A percentile compares a stretch with the other conserved stretches of the same genome.
Evolutionary conservation across 2,329 filamentous ascomycete genomes (phyloP).

Genomic region (Botrytis fragariae): DNA sequence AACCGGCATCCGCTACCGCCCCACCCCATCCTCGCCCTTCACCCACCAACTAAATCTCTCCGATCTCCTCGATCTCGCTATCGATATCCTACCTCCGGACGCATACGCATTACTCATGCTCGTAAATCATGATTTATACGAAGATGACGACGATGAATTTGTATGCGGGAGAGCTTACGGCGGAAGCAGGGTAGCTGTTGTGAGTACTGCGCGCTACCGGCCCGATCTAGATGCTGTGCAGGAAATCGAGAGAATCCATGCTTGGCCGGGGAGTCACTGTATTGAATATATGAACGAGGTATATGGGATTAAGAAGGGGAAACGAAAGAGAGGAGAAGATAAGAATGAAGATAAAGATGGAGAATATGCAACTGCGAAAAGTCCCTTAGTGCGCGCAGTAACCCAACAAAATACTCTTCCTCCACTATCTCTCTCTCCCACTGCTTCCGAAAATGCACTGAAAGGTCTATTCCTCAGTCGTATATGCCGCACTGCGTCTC

Average conservation of each 20-base stretch:
- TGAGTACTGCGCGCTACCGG: conserved; percentile 61
- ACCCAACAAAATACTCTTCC: conserved; percentile 27
- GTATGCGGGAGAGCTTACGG: conserved; percentile 66
- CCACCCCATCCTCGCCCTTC: conserved; percentile 26
- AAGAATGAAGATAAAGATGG: neutral
- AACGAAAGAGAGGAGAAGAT: neutral
- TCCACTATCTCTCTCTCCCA: conserved; percentile 4
- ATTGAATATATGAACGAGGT: conserved; percentile 45
- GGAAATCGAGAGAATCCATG: conserved; percentile 44
- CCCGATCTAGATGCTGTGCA: conserved; percentile 47
- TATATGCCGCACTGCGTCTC: conserved; percentile 56
- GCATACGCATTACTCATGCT: conserved; percentile 34
- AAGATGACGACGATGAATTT: conserved; percentile 57
- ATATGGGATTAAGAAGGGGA: neutral
- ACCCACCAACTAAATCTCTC: conserved; percentile 33
- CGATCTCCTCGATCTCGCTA: conserved; percentile 33
- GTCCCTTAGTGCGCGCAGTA: conserved; percentile 41
- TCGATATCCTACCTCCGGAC: conserved; percentile 31
- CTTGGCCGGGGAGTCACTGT: conserved; percentile 66
- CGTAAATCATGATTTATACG: conserved; percentile 35
- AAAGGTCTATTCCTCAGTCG: conserved; percentile 56
- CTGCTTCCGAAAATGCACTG: conserved; percentile 34
- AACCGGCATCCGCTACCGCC: conserved; percentile 29
- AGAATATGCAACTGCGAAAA: neutral
- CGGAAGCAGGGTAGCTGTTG: conserved; percentile 58